Conservation (phyloP, 257 asterid species). For the Jasminum sambac region DNA sequence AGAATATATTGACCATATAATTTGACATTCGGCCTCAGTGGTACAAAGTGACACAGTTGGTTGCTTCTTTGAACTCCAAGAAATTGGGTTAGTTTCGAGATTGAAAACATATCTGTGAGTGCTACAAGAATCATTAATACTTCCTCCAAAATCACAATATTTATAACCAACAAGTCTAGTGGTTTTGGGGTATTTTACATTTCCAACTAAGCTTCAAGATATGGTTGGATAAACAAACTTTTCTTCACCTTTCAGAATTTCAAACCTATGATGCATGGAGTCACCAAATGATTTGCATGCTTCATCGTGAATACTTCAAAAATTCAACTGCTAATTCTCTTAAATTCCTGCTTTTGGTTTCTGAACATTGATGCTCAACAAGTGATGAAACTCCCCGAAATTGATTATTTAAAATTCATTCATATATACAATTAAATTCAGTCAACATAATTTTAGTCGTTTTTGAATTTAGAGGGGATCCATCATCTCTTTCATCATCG, state of each 20-base stretch:
- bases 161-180: not conserved
- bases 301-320: conserved; percentile 11
- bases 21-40: not conserved
- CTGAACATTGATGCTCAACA: not conserved
- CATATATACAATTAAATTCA: not conserved
- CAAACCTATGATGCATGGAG: not conserved
- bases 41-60: not conserved
- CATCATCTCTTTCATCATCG: too few species aligned
- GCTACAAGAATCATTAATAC: conserved; percentile 2
- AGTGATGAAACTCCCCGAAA: conserved; percentile 1
- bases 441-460: not conserved
- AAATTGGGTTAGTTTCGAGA: not conserved
- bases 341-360: not conserved
- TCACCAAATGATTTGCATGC: not conserved
- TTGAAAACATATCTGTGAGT: conserved; percentile 7
- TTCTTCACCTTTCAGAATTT: conserved; percentile 6
- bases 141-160: not conserved
- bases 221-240: conserved; percentile 1
- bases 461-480: too few species aligned
- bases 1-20: not conserved
- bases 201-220: conserved; percentile 1
- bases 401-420: not conserved
- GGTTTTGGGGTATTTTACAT: not conserved
- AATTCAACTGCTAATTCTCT: conserved; percentile 3
- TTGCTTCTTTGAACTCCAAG: not conserved